Evolutionary conservation across 495 filamentous ascomycete species (phyloP), one percentile per base, ranked within the genome.

Genomic region (Gamarada debralockiae): DNA sequence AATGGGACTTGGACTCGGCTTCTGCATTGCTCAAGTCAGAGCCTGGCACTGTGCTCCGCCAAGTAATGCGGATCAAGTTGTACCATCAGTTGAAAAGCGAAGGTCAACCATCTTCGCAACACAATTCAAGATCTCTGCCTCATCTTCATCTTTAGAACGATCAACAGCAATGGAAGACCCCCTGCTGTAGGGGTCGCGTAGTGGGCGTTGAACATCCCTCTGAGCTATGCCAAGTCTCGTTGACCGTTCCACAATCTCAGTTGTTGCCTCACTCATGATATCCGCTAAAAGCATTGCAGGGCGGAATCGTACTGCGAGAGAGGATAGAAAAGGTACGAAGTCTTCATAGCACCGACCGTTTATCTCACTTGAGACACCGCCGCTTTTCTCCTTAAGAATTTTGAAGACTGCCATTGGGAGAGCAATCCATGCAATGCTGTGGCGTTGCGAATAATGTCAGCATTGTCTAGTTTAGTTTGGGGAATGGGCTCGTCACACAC

Each of bases 391-490:
- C n/a, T 15, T 15, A 8, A 43, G 17, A 22, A 18, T 22, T 43
- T 43, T 43, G 39, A 43, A 43, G 17, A 46, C 42, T 23, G 42
- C 42, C 8, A 46, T 46, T 12, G 42, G 42, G 21, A 46, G 42
- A 6, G 42, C 18, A 15, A 46, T 46, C 42, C 42, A 46, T 7
- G 21, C 42, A 8, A 8, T 20, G 12, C 42, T 46, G 39, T 10
- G 20, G 17, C 20, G 17, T 43, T 9, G 20, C n/a, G 17, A 10
- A 43, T 10, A 43, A 15, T 22, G 10, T 15, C 14, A 43, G 39
- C 14, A 43, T 15, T 10, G 39, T 43, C 39, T 43, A 15, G 14
- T 43, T 43, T 43, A 43, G 17, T 15, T 15, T 22, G 7, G 14
- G n/a, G 39, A 43, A 15, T 43, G 39, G 39, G 17, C 9, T 15